Percentiles rank a stretch among this genome's conserved stretches.
Evolutionary conservation across 768 basidiomycete genomes (phyloP).

Genomic region (Stropharia rugosoannulata): DNA sequence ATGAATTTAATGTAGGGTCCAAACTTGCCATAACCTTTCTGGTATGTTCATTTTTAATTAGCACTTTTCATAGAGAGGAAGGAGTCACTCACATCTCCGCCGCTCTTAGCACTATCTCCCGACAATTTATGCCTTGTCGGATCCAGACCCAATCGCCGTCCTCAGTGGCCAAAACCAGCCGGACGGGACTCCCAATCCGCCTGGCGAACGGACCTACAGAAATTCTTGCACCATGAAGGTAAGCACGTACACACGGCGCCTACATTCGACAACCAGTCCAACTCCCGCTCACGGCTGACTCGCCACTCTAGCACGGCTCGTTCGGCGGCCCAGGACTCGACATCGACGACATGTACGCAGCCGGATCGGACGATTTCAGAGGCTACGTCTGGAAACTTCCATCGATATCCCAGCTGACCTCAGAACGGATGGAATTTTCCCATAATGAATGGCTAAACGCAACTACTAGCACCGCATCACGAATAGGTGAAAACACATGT

Average conservation of each 20-base stretch:
- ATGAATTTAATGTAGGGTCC: constrained; percentile 40
- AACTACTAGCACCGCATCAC: constrained; percentile 20
- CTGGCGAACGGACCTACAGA: constrained; percentile 53
- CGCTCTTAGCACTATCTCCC: constrained; percentile 61
- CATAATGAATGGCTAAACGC: constrained; percentile 44
- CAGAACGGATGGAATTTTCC: constrained; percentile 44
- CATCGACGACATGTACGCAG: constrained; percentile 59
- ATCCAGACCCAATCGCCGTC: constrained; percentile 68
- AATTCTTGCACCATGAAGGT: constrained; percentile 85
- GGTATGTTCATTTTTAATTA: constrained; percentile 36
- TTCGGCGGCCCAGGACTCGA: constrained; percentile 64
- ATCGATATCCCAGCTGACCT: constrained; percentile 37
- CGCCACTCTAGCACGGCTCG: constrained; percentile 57
- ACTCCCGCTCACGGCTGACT: not conserved
- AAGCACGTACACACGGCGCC: constrained; percentile 5
- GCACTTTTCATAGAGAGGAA: not conserved
- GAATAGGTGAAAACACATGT: constrained; percentile 32
- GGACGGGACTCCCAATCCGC: constrained; percentile 47
- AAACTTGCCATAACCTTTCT: constrained; percentile 67
- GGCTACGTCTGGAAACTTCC: constrained; percentile 82
- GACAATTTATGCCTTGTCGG: constrained; percentile 66
- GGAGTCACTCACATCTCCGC: too few relatives aligned
- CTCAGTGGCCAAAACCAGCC: constrained; percentile 60
- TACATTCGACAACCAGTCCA: not conserved
- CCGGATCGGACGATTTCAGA: constrained; percentile 84